Evolutionary conservation across 768 basidiomycete genomes (phyloP).

Genomic region (Ramaria sp.): DNA sequence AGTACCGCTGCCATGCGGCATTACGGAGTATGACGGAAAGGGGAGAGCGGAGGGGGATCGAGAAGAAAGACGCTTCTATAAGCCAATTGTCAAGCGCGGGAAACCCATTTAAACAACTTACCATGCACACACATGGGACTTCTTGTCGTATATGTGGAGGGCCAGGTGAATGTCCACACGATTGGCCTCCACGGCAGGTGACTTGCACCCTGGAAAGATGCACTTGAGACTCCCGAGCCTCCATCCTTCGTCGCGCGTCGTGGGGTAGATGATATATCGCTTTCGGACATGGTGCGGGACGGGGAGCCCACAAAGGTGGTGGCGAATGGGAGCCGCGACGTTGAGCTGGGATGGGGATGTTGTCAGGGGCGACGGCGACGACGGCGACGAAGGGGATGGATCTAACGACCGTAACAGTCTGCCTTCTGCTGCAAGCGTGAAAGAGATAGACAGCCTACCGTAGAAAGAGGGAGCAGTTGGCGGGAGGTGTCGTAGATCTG

Average conservation of each 20-base stretch:
- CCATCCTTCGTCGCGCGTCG: not conserved
- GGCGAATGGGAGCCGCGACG: not conserved
- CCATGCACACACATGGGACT: not conserved
- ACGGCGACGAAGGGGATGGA: not conserved
- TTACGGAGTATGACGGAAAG: too few species aligned
- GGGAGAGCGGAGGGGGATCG: not conserved
- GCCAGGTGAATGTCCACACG: not conserved
- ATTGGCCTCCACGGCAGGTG: not conserved
- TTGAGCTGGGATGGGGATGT: too few species aligned
- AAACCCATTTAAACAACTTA: not conserved
- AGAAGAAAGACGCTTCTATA: not conserved
- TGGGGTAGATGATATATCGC: not conserved
- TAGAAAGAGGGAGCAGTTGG: not conserved
- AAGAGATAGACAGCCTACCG: not conserved
- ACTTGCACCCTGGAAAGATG: not conserved
- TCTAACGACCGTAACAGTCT: not conserved
- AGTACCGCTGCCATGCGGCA: slow-evolving; percentile 2
- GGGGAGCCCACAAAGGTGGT: not conserved
- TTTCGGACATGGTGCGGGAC: not conserved
- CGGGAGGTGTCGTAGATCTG: not conserved
- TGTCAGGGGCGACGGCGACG: not conserved
- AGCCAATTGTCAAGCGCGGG: not conserved
- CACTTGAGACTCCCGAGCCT: not conserved
- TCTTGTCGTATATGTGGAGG: not conserved
- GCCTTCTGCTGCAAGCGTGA: too few species aligned